Evolutionary conservation across 164 flowering plant genomes (phyloP).

Genomic region (Vitis amurensis): DNA sequence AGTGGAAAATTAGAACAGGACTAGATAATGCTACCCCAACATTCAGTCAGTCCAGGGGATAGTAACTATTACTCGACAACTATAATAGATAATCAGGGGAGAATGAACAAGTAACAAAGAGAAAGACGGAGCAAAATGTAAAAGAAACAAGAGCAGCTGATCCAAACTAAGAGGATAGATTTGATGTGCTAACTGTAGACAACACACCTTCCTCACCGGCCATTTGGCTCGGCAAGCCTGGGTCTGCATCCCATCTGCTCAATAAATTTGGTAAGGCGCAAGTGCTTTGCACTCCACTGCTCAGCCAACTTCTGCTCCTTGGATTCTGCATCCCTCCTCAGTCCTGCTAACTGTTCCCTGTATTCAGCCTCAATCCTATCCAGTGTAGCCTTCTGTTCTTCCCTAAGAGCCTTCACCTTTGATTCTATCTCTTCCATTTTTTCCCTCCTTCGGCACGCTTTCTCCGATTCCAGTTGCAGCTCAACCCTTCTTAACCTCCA

Average conservation of each 20-base stretch:
- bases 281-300: conserved; percentile 73
- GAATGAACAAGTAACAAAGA: conserved; percentile 11
- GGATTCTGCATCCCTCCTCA: conserved; percentile 80
- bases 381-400: conserved; percentile 58
- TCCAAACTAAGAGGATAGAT: not conserved
- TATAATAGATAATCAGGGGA: conserved; percentile 7
- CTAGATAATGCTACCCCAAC: conserved; percentile 4
- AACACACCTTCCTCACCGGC: conserved; percentile 29
- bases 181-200: not conserved
- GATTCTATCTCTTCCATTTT: conserved; percentile 85
- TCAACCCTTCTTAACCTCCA: conserved; percentile 90
- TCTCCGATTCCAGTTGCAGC: conserved; percentile 89
- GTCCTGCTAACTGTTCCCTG: conserved; percentile 66
- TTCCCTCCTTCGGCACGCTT: conserved; percentile 63
- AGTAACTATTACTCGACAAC: not conserved
- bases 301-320: conserved; percentile 85
- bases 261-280: conserved; percentile 58
- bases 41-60: not conserved
- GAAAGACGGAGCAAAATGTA: not conserved
- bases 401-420: conserved; percentile 68
- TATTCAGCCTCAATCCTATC: conserved; percentile 81
- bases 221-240: conserved; percentile 42
- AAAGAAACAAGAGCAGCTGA: not conserved
- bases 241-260: conserved; percentile 67
- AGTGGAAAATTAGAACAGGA: not conserved